Base-by-base conservation (phyloP, 148 eudicot species). In the Rhododendron henanense region DNA sequence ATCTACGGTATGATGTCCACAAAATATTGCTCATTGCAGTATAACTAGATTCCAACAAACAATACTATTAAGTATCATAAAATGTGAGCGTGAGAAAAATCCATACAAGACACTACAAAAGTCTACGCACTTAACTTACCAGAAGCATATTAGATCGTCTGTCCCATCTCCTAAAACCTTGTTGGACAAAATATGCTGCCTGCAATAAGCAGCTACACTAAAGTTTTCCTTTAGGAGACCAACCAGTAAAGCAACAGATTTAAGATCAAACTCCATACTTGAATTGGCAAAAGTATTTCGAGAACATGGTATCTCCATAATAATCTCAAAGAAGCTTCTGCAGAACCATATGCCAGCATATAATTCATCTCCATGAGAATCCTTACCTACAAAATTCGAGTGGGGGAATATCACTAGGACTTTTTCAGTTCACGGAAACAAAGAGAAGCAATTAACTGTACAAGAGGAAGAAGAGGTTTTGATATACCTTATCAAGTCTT, bases 271-370 rank as follows among this genome's bases (percentile, higher is more conserved):
- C 80, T 65, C 83, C 88, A 79, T 88, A 95, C 99, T 93, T 96
- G 99, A 90, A 93, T 87, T 41, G 99, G 99, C 73, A 96, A 86
- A 87, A 96, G 96, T 81, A 93, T 79, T 45, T 96, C 99, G 25
- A 96, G 89, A 79, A 96, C 90, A 79, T 94, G 94, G 80, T 85
- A 90, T 90, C 84, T 93, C 99, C 99, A 96, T 79, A 96, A 89
- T 84, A 95, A 90, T 89, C 99, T 90, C 85, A 96, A 51, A 57
- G 99, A 96, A 61, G 97, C 90, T 89, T 96, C 96, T 50, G 98
- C 99, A 73, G 99, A 95, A 85, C 99, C 99, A 89, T 91, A 96
- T 75, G 97, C 98, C 82, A 96, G 88, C 99, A 96, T 95, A 89
- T 95, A 95, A 88, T 96, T 95, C 92, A 95, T 91, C 90, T 96